phyloP scores from a whole-genome alignment of 108 stramenopile species.

The Nitzschia sp. region DNA sequence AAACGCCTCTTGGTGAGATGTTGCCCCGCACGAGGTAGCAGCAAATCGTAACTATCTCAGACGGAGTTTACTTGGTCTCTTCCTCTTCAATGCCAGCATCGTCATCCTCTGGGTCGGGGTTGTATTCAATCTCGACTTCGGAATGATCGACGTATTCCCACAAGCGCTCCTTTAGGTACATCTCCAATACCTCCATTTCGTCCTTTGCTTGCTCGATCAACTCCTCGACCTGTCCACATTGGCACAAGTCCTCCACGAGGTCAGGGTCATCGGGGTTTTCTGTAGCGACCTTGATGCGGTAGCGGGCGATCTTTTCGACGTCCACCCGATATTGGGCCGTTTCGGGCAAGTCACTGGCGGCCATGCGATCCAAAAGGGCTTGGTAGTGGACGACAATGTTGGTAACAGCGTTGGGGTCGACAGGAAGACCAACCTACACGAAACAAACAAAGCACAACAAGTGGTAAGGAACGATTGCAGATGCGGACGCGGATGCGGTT shows the following conservation, averaged over 20 bases:
- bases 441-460: not conserved
- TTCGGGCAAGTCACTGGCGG: slow-evolving; percentile 83
- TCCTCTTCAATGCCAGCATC: slow-evolving; percentile 44
- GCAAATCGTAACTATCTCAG: too few species aligned
- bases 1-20: too few species aligned
- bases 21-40: too few species aligned
- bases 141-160: slow-evolving; percentile 73
- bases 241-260: slow-evolving; percentile 77
- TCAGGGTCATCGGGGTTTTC: slow-evolving; percentile 83
- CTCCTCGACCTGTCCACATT: slow-evolving; percentile 91
- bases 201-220: slow-evolving; percentile 87
- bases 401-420: slow-evolving; percentile 82
- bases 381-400: slow-evolving; percentile 81
- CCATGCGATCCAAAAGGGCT: slow-evolving; percentile 79
- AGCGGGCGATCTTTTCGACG: slow-evolving; percentile 76
- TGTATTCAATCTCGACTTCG: slow-evolving; percentile 41
- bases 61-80: not conserved
- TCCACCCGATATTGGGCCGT: slow-evolving; percentile 82
- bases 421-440: slow-evolving; percentile 74
- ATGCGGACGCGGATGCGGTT: too few species aligned
- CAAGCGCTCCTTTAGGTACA: slow-evolving; percentile 77
- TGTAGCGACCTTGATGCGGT: slow-evolving; percentile 67
- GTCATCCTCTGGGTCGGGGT: slow-evolving; percentile 53
- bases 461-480: not conserved
- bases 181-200: slow-evolving; percentile 88